phyloP scores from a whole-genome alignment of 2,329 filamentous ascomycete genomes.

The Cadophora sp. region DNA sequence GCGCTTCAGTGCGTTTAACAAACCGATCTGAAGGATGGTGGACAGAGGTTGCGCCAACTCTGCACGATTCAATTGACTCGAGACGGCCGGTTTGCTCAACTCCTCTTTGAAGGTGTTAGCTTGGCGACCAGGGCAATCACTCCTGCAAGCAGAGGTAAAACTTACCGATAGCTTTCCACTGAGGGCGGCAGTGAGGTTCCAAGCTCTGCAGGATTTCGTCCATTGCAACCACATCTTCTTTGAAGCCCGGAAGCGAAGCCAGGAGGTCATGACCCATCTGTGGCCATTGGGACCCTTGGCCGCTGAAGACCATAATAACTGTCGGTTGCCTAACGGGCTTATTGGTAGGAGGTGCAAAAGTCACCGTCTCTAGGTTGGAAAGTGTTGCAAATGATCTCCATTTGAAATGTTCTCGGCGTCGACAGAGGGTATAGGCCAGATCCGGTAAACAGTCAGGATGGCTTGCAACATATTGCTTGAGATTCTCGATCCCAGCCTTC shows the following conservation, averaged over 20 bases:
- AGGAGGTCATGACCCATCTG: too few relatives aligned
- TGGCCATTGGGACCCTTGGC: conserved; percentile 36
- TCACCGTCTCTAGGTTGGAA: too few relatives aligned
- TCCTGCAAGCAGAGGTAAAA: too few relatives aligned
- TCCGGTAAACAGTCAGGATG: background rate
- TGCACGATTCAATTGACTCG: background rate
- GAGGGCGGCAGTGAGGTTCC: too few relatives aligned
- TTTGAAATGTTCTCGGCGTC: background rate
- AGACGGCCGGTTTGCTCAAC: too few relatives aligned
- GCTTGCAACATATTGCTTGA: background rate
- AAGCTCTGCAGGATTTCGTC: too few relatives aligned
- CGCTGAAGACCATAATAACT: conserved; percentile 36
- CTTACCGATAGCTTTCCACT: too few relatives aligned
- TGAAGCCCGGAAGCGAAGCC: too few relatives aligned
- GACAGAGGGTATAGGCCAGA: background rate
- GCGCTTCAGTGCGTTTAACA: conserved; percentile 29
- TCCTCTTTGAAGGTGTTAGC: too few relatives aligned
- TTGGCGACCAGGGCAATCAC: too few relatives aligned
- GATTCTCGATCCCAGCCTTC: background rate
- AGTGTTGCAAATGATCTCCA: background rate
- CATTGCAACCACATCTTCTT: too few relatives aligned
- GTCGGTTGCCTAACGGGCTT: background rate
- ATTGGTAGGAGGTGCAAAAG: too few relatives aligned
- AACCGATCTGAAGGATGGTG: conserved; percentile 35
- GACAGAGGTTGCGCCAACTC: conserved; percentile 35